Evolutionary conservation across 2,329 filamentous ascomycete genomes (phyloP).

Genomic region (Cercospora sojina): DNA sequence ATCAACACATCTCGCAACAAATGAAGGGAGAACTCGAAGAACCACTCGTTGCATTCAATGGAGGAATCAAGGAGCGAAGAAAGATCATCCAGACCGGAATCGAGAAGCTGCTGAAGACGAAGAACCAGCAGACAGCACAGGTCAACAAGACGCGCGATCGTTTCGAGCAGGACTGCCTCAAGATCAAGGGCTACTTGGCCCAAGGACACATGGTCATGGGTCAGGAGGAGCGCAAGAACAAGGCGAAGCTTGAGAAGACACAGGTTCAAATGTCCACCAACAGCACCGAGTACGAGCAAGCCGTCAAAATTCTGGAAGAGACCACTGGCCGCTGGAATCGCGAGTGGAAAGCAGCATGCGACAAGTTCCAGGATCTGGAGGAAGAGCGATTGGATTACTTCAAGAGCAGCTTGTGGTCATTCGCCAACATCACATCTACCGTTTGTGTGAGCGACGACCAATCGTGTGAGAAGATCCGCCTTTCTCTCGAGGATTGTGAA

Average conservation of each 20-base stretch:
- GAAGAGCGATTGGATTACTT: conserved; percentile 96
- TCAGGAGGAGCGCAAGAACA: conserved; percentile 97
- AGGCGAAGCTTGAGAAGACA: conserved; percentile 97
- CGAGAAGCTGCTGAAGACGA: conserved; percentile 89
- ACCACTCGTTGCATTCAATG: conserved; percentile 84
- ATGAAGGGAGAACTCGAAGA: conserved; percentile 98
- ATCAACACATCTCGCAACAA: conserved; percentile 83
- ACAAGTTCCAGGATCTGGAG: conserved; percentile 98
- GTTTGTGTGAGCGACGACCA: conserved; percentile 95
- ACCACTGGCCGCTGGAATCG: conserved; percentile 95
- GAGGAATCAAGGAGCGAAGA: conserved; percentile 90
- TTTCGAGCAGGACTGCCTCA: conserved; percentile 95
- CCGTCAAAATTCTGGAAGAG: conserved; percentile 90
- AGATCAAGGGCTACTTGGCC: conserved; percentile 97
- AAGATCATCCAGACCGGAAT: conserved; percentile 95
- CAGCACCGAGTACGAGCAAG: conserved; percentile 89
- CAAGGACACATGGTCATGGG: conserved; percentile 99
- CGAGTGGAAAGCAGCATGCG: conserved; percentile 96
- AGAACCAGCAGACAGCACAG: conserved; percentile 82
- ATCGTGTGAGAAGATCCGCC: conserved; percentile 91
- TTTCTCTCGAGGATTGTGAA: conserved; percentile 92
- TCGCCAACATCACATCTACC: conserved; percentile 94
- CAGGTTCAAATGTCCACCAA: conserved; percentile 90
- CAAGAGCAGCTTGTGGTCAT: conserved; percentile 96
- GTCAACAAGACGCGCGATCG: conserved; percentile 96